Conservation (phyloP, 2,329 filamentous ascomycete genomes). For the Cladorrhinum sp. region DNA sequence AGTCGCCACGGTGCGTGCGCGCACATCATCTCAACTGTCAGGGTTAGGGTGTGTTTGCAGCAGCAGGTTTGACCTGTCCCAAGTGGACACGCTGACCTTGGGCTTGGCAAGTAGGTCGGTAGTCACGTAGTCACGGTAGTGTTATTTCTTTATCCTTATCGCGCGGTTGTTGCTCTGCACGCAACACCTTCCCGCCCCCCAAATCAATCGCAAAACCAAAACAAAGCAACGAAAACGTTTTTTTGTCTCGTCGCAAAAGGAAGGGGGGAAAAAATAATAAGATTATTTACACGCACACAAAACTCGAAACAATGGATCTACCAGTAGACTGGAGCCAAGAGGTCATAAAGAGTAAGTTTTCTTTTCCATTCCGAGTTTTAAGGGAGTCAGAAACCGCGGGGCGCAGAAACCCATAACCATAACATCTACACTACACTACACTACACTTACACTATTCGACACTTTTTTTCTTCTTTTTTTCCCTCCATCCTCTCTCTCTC, state of each 20-base stretch:
- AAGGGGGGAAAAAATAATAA: too few relatives aligned
- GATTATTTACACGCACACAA: too few relatives aligned
- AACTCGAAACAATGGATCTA: slow-evolving; percentile 18
- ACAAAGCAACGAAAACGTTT: not conserved
- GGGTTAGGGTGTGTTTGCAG: not conserved
- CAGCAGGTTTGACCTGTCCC: not conserved
- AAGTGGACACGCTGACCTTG: not conserved
- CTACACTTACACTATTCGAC: too few relatives aligned
- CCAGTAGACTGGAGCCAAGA: slow-evolving; percentile 16
- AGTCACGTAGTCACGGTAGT: too few relatives aligned
- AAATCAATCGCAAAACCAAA: not conserved
- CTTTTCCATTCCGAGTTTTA: too few relatives aligned
- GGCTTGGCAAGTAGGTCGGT: too few relatives aligned
- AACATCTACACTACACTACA: too few relatives aligned
- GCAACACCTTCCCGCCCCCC: not conserved
- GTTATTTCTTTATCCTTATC: not conserved
- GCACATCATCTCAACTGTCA: not conserved
- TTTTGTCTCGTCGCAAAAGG: not conserved
- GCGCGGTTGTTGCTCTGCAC: not conserved
- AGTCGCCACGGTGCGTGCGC: too few relatives aligned
- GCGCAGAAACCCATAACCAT: too few relatives aligned
- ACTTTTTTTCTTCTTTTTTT: too few relatives aligned
- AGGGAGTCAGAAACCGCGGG: too few relatives aligned
- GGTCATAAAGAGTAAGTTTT: slow-evolving; percentile 13
- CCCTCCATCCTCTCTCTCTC: too few relatives aligned